Evolutionary conservation across 768 basidiomycete genomes (phyloP).

Genomic region (Rhizopogon salebrosus): DNA sequence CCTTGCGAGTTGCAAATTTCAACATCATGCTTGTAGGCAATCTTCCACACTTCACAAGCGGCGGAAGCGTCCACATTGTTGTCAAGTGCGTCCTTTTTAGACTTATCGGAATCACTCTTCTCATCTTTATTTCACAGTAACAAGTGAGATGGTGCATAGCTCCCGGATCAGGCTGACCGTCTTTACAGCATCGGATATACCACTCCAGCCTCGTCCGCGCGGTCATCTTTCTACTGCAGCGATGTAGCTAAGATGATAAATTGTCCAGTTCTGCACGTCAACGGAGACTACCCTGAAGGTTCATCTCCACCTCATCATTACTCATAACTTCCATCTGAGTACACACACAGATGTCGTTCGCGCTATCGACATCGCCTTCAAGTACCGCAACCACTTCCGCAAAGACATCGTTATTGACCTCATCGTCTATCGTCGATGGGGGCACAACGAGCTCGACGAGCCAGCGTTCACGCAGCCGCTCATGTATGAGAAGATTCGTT

Average conservation of each 20-base stretch:
- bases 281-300: conserved; percentile 89
- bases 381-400: conserved; percentile 81
- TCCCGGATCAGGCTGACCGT: neutral
- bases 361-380: conserved; percentile 84
- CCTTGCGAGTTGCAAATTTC: neutral
- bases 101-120: neutral
- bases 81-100: conserved; percentile 61
- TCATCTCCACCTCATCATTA: neutral
- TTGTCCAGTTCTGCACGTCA: conserved; percentile 85
- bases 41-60: conserved; percentile 86
- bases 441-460: conserved; percentile 87
- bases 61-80: conserved; percentile 86
- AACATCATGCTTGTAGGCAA: conserved; percentile 46
- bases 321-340: neutral
- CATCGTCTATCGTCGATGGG: conserved; percentile 84
- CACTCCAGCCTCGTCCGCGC: conserved; percentile 77
- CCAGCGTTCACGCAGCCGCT: conserved; percentile 83
- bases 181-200: conserved; percentile 82
- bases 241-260: conserved; percentile 89
- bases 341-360: conserved; percentile 64
- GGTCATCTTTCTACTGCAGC: conserved; percentile 85
- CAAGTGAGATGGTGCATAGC: conserved; percentile 35
- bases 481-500: conserved; percentile 87
- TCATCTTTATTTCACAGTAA: conserved; percentile 36
- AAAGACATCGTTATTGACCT: conserved; percentile 90